A percentile compares a stretch with the other conserved stretches of the same genome.
phyloP scores from a whole-genome alignment of 768 basidiomycete genomes.

The Mycena capillaripes region DNA sequence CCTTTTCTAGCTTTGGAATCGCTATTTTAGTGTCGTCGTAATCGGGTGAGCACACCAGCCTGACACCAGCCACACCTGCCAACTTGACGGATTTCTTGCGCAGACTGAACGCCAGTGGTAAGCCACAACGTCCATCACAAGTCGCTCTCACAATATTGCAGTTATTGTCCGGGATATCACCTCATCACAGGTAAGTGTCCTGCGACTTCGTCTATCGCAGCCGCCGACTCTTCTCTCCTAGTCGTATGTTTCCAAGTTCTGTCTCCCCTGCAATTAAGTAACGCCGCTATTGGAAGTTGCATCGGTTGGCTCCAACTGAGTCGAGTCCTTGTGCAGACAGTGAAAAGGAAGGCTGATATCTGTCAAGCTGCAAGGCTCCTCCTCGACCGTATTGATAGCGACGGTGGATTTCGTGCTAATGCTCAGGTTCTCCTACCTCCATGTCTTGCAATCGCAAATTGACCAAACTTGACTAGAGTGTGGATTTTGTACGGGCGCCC shows the following conservation, averaged over 20 bases:
- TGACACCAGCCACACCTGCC: too few species aligned
- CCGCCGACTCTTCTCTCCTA: too few species aligned
- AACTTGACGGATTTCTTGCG: too few species aligned
- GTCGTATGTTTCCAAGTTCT: too few species aligned
- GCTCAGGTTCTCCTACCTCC: not conserved
- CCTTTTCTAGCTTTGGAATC: conserved; percentile 10
- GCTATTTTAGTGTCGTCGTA: conserved; percentile 12
- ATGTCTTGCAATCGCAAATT: not conserved
- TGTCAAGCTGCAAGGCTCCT: not conserved
- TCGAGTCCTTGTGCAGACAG: not conserved
- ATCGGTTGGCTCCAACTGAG: conserved; percentile 9
- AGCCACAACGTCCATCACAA: not conserved
- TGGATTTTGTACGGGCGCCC: not conserved
- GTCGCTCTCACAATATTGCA: not conserved
- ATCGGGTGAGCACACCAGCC: not conserved
- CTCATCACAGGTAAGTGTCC: not conserved
- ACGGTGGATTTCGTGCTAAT: conserved; percentile 12
- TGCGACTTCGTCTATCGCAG: too few species aligned
- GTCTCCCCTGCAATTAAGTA: too few species aligned
- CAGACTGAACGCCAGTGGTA: conserved; percentile 22
- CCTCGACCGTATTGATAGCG: not conserved
- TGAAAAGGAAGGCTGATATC: not conserved
- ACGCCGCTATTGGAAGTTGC: not conserved
- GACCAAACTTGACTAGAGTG: not conserved
- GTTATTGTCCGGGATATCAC: conserved; percentile 5